These are phyloP conservation scores for Chalciporus sp. DNA, from an alignment of 1,284 basidiomycete species.

Conservation along the genomic window DNA sequence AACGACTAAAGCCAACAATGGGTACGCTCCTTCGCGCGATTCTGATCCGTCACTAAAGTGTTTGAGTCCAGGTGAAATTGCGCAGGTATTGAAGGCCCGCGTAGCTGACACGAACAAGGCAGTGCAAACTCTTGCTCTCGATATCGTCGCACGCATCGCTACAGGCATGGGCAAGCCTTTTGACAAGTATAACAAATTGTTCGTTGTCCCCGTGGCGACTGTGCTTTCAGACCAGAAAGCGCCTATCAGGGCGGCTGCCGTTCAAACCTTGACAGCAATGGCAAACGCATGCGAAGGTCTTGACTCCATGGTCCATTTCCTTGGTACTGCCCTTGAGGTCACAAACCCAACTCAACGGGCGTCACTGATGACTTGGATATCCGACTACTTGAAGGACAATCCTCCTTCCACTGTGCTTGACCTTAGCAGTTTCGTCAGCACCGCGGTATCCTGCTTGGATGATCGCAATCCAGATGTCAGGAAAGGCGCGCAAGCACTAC, in stretches of 20 bases:
- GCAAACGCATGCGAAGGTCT: slow-evolving; percentile 84
- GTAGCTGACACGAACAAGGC: slow-evolving; percentile 94
- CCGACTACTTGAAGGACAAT: slow-evolving; percentile 75
- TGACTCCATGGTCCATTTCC: slow-evolving; percentile 78
- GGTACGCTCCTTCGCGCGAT: slow-evolving; percentile 49
- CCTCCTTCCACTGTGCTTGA: slow-evolving; percentile 65
- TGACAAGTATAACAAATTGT: slow-evolving; percentile 84
- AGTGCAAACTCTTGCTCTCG: slow-evolving; percentile 88
- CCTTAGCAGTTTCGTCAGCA: slow-evolving; percentile 68
- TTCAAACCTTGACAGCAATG: slow-evolving; percentile 82
- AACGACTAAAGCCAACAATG: slow-evolving; percentile 89
- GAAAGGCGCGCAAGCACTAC: slow-evolving; percentile 83
- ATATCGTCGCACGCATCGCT: slow-evolving; percentile 88
- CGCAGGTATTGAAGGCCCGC: slow-evolving; percentile 84
- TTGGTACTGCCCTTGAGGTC: slow-evolving; percentile 82
- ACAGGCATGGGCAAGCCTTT: slow-evolving; percentile 95
- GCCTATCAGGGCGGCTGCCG: slow-evolving; percentile 78
- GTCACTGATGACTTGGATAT: slow-evolving; percentile 85
- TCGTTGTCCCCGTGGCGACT: slow-evolving; percentile 77
- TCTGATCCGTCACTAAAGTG: slow-evolving; percentile 1
- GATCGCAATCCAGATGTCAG: slow-evolving; percentile 92
- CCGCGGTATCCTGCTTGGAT: slow-evolving; percentile 85
- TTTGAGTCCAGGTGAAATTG: slow-evolving; percentile 76
- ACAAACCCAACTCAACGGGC: slow-evolving; percentile 89
- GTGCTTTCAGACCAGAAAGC: slow-evolving; percentile 95